Evolutionary conservation across 2,329 filamentous ascomycete genomes (phyloP), one percentile per base, ranked within the genome.

Genomic region (Ascochyta koolunga): DNA sequence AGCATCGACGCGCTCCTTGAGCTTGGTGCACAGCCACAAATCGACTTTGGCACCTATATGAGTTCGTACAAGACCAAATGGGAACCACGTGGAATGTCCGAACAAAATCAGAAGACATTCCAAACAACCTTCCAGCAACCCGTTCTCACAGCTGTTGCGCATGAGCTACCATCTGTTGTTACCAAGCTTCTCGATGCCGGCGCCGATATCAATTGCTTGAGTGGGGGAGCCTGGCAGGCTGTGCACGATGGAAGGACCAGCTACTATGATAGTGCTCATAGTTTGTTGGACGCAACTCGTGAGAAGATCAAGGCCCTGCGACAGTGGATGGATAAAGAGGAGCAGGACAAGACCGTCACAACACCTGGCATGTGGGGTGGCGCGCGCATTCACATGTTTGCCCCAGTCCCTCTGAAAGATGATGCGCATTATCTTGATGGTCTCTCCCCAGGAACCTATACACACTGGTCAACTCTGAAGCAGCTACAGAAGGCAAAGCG

Each of bases 1-100:
- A 45, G 48, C 8, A 46, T 65, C 1, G 53, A 58, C 2, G 42
- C 37, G 0, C 76, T 95, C 2, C 79, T 95, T 1, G 79, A 85
- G 2, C 77, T 80, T 5, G 90, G 89, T 2, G 86, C 88, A 2
- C 75, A 80, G 1, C 75, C 84, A 0, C 72, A 81, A 0, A 79
- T 92, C 29, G 80, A 85, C 7, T 89, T 88, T 54, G 84, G 87
- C 27, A 78, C 79, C 3, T 92, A 86, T 81, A 74, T 88, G 35
- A 87, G 86, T 65, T 77, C 82, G 0, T 80, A 80, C 57, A 70
- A 84, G 31, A 76, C 76, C 0, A 71, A 78, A 0, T 76, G 73
- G 36, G 63, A 79, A 19, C n/a, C 32, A 25, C 25, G 21, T 3
- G 67, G 69, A 18, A 61, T 79, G 3, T 61, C 77, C 18, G 82